Base-by-base conservation (phyloP, 2,329 filamentous ascomycete species). In the Pseudogymnoascus sp. region DNA sequence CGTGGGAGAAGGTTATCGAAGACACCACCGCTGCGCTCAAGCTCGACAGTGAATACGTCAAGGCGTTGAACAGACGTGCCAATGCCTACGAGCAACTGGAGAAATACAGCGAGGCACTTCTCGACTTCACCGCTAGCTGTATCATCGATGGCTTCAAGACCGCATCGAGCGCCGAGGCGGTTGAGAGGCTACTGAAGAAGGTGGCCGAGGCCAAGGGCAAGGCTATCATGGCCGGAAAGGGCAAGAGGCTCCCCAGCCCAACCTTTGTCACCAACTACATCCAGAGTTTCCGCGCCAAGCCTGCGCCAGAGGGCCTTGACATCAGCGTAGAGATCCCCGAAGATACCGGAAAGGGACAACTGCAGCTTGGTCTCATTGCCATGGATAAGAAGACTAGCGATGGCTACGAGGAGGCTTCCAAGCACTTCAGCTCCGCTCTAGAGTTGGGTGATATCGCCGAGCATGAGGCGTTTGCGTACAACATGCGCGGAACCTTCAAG, bases 211-310 rank as follows among this genome's bases (percentile, higher is more conserved):
- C 89, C 67, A 97, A 97, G 80, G 93, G 90, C 66, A 91, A 93
- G 78, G 86, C 85, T 66, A 96, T 99, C 71, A 81, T 99, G 61
- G 84, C 82, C 70, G 82, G 82, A 63, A 93, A 92, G 75, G 78
- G 80, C 35, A 89, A 91, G 78, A 93, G 90, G 77, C 83, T 99
- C 58, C 94, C 94, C 18, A 97, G 92, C 75, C 89, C 94, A 30
- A 97, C 92, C 11, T 99, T 97, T 69, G 92, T 99, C 67, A 91
- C 91, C 72, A 99, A 99, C 81, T 99, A 99, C 76, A 87, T 99
- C 33, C 93, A 97, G 78, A 97, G 93, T 79, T 99, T 99, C 88
- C 89, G 94, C 63, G 81, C 86, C 62, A 90, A 89, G 78, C 80
- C 85, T 57, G 83, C 90, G 1, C 93, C 94, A 3, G 84, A 81